Base-by-base conservation (phyloP, 2,329 filamentous ascomycete genomes). In the Tolypocladium nubicola region DNA sequence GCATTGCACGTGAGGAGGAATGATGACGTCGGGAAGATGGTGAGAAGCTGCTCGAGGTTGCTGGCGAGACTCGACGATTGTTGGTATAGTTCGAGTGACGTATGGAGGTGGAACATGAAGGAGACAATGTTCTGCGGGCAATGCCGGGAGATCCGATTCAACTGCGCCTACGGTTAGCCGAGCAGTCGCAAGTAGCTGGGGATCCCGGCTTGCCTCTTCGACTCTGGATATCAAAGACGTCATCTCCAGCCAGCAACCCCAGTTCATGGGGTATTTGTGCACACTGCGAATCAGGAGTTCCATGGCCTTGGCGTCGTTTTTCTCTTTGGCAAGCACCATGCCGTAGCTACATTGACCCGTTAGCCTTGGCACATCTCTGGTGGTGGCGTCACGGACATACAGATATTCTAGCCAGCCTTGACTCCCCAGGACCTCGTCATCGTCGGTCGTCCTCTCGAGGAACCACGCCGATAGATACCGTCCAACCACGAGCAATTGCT, bases 161-260 rank as follows among this genome's bases (percentile, higher is more conserved):
- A 76, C 88, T 92, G 66, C 14, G 6, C 19, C 1, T n/a, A 21
- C 5, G 1, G 16, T 55, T 30, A 53, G 56, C 19, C 26, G n/a
- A 11, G 26, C n/a, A 26, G 14, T 33, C 45, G 16, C 4, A 16
- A 14, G 10, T 11, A 19, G 23, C 8, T n/a, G 26, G 26, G 16
- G 3, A 33, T 6, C 26, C 30, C 13, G 60, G 76, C 84, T 72
- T 72, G 94, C 87, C 72, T 96, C 90, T 71, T 97, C 91, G 10
- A 88, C 80, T 39, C 88, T 85, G 40, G 84, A 83, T 59, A 96
- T 83, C 33, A 97, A 78, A 43, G 86, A 86, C 4, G 89, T 89
- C 70, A 99, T 83, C 73, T 99, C 94, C 58, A 94, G 81, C 94
- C 94, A 99, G 60, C 91, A 92, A 9, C 91, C 90, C 94, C 94